Percentiles rank a stretch among this genome's conserved stretches.
These are phyloP conservation scores for Penicillium sp. DNA, from an alignment of 2,329 filamentous ascomycete species.

Conservation along the genomic window DNA sequence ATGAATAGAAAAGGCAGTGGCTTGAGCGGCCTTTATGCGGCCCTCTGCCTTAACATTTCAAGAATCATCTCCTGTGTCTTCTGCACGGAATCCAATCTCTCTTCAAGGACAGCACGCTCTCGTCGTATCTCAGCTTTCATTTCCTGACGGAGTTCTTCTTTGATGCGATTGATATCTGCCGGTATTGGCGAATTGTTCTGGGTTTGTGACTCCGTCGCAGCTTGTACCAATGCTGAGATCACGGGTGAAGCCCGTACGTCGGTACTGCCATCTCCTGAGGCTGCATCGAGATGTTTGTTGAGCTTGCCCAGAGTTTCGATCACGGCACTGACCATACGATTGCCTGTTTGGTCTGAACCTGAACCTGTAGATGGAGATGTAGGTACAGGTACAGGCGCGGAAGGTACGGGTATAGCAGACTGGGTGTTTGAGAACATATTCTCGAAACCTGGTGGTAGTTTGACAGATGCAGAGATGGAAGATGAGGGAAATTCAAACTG, in stretches of 20 bases:
- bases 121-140: slow-evolving; percentile 32
- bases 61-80: slow-evolving; percentile 43
- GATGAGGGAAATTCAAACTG: slow-evolving; percentile 8
- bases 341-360: slow-evolving; percentile 7
- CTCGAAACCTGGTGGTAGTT: slow-evolving; percentile 39
- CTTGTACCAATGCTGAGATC: slow-evolving; percentile 24
- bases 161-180: slow-evolving; percentile 24
- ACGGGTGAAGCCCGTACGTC: slow-evolving; percentile 23
- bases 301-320: slow-evolving; percentile 38
- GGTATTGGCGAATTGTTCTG: background rate
- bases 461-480: slow-evolving; percentile 10
- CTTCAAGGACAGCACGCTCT: slow-evolving; percentile 33
- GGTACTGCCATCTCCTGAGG: slow-evolving; percentile 8
- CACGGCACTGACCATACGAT: slow-evolving; percentile 33
- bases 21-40: slow-evolving; percentile 18
- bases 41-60: slow-evolving; percentile 39
- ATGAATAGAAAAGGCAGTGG: background rate
- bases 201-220: slow-evolving; percentile 6
- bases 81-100: slow-evolving; percentile 39
- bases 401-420: slow-evolving; percentile 2
- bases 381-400: slow-evolving; percentile 8
- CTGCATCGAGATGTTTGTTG: slow-evolving; percentile 37
- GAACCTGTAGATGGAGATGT: slow-evolving; percentile 10
- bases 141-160: slow-evolving; percentile 35
- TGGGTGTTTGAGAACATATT: slow-evolving; percentile 35